phyloP scores from a whole-genome alignment of 2,329 filamentous ascomycete genomes.

The Purpureocillium takamizusanense region DNA sequence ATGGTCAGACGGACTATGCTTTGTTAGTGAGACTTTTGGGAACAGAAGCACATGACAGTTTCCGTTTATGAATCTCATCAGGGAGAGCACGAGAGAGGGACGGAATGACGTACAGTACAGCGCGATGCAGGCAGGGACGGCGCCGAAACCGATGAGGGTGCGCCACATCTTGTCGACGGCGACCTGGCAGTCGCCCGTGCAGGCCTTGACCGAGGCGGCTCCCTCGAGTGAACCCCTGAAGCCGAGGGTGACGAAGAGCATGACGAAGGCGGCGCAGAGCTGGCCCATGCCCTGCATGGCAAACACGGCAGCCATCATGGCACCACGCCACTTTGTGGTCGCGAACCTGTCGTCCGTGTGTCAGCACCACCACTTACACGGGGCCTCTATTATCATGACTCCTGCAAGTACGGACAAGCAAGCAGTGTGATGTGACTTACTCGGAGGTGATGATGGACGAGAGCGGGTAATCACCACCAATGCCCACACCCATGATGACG shows the following conservation, averaged over 20 bases:
- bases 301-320: constrained; percentile 82
- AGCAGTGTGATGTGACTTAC: no score
- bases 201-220: constrained; percentile 42
- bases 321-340: constrained; percentile 75
- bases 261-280: constrained; percentile 64
- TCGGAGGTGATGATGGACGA: constrained; percentile 80
- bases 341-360: constrained; percentile 52
- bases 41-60: neutral
- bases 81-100: neutral
- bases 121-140: constrained; percentile 70
- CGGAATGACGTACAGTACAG: constrained; percentile 51
- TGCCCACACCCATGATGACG: constrained; percentile 53
- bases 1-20: constrained; percentile 58
- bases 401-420: no score
- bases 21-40: neutral
- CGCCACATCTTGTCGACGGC: constrained; percentile 82
- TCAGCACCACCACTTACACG: no score
- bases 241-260: constrained; percentile 63
- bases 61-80: neutral
- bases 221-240: constrained; percentile 56
- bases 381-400: no score
- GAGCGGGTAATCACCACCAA: constrained; percentile 61
- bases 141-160: constrained; percentile 70
- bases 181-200: constrained; percentile 30
- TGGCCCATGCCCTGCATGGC: constrained; percentile 84